phyloP scores from a whole-genome alignment of 345 rosid genomes.

The Pistacia vera region DNA sequence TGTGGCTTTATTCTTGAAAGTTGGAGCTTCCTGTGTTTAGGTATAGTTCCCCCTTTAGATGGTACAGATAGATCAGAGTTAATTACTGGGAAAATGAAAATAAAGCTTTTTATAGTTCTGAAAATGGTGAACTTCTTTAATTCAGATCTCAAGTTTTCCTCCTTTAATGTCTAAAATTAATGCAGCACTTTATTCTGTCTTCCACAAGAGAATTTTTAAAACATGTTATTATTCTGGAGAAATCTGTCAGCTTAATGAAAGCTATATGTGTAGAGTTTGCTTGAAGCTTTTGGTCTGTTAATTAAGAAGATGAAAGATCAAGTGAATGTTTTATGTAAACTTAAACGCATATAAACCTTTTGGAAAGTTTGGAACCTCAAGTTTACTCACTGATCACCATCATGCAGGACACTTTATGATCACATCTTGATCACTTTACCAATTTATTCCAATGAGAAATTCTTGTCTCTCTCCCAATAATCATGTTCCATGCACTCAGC shows the following conservation, averaged over 20 bases:
- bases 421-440: not conserved
- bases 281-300: not conserved
- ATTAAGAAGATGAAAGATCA: too few relatives aligned
- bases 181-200: conserved; percentile 6
- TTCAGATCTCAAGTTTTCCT: conserved; percentile 19
- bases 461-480: not conserved
- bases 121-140: not conserved
- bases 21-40: not conserved
- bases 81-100: not conserved
- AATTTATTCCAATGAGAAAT: not conserved
- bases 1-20: not conserved
- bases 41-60: not conserved
- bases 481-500: not conserved
- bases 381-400: not conserved
- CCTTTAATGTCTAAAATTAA: not conserved
- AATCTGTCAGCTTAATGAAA: not conserved
- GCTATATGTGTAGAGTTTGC: not conserved
- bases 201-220: not conserved
- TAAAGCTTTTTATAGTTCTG: not conserved
- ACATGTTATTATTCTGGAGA: not conserved
- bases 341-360: too few relatives aligned
- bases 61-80: not conserved
- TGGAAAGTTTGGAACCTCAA: conserved; percentile 2
- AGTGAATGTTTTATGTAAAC: too few relatives aligned
- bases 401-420: not conserved